Conservation (phyloP, 106 monocot genomes). For the Xerophyta viscosa region DNA sequence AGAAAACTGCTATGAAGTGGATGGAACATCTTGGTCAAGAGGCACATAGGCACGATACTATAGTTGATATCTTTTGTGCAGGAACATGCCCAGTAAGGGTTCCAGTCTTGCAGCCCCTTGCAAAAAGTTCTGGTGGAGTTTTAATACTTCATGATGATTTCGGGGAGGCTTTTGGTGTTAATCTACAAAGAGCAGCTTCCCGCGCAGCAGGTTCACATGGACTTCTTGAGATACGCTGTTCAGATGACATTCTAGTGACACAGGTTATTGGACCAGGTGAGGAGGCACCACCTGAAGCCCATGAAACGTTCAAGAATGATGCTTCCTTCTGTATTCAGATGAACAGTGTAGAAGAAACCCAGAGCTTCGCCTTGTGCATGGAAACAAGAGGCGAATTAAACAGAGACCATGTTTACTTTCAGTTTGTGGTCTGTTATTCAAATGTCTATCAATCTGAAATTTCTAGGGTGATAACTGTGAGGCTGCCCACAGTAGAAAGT, state of each 20-base stretch:
- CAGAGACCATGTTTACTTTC: slow-evolving; percentile 73
- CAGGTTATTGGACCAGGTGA: slow-evolving; percentile 98
- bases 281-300: slow-evolving; percentile 70
- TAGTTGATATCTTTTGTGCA: slow-evolving; percentile 86
- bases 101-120: slow-evolving; percentile 82
- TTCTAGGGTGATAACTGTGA: slow-evolving; percentile 83
- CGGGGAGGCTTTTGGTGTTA: slow-evolving; percentile 99
- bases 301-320: slow-evolving; percentile 90
- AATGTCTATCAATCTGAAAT: slow-evolving; percentile 76
- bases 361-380: slow-evolving; percentile 84
- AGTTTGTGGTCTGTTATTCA: slow-evolving; percentile 81
- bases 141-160: slow-evolving; percentile 97
- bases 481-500: slow-evolving; percentile 81
- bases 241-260: slow-evolving; percentile 87
- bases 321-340: slow-evolving; percentile 75
- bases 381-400: slow-evolving; percentile 77
- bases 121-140: slow-evolving; percentile 88
- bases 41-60: slow-evolving; percentile 52
- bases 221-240: slow-evolving; percentile 87
- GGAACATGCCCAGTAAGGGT: slow-evolving; percentile 89
- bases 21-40: slow-evolving; percentile 89
- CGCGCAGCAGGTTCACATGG: slow-evolving; percentile 91
- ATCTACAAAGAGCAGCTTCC: slow-evolving; percentile 84
- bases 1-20: slow-evolving; percentile 83
- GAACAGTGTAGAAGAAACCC: slow-evolving; percentile 93